Base-by-base conservation (phyloP, 1,284 basidiomycete genomes). In the Ceratobasidium theobromae region DNA sequence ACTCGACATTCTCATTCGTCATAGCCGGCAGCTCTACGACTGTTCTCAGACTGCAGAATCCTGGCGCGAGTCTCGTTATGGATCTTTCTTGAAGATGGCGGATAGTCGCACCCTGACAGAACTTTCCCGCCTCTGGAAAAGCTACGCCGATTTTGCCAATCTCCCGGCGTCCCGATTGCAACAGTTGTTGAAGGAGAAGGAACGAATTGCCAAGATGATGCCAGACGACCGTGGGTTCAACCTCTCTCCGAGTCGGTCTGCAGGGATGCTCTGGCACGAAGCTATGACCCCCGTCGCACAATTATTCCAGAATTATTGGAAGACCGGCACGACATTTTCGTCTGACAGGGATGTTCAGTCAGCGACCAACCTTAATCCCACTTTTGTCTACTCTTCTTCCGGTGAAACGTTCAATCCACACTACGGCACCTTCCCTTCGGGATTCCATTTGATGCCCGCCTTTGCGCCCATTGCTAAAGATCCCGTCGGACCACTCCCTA, bases 341-440 rank as follows among this genome's bases (percentile, higher is more conserved):
- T 25, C 3, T 1, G 49, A n/a, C 1, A 12, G 18, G 3, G 27
- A 45, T 2, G n/a, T 33, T 14, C 18, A 23, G 11, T 6, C 12
- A 5, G 48, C 60, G 21, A 64, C 11, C 18, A 30, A 64, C 14
- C n/a, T 64, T 11, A 64, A 64, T 18, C 60, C 60, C 30, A 52
- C 48, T 1, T 65, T 65, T 12, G 3, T 53, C 8, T 65, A 65
- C 33, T 53, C 60, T 8, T 9, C 14, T 2, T 16, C 49, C 11
- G 60, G 60, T 1, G 60, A 65, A 23, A 27, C 5, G 14, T 65
- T 65, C 25, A 53, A 33, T 28, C 60, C 49, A 14, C 49, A 65
- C 23, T 32, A 38, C 18, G 60, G 35, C 1, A 65, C 60, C 1
- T 65, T 65, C 30, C 60, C 60, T 12, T 28, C 30, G n/a, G 60